These are phyloP conservation scores for Phylloporus scabripes DNA, from an alignment of 768 basidiomycete genomes.

Conservation along the genomic window DNA sequence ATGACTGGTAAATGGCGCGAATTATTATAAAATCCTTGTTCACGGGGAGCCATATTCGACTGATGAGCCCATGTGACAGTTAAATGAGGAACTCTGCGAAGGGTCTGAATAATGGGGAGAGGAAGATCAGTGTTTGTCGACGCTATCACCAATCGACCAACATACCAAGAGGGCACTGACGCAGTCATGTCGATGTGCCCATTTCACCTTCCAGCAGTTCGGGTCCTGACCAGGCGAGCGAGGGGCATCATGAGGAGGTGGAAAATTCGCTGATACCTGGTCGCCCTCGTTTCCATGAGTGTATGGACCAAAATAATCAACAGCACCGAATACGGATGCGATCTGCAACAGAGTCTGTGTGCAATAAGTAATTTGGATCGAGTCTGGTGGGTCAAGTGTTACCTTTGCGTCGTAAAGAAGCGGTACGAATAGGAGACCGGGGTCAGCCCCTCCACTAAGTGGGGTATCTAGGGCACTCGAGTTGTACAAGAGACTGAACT, in stretches of 20 bases:
- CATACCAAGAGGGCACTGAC: conserved; percentile 65
- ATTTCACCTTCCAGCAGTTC: conserved; percentile 73
- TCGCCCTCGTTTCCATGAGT: conserved; percentile 14
- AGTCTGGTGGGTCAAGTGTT: conserved; percentile 10
- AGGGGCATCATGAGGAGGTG: conserved; percentile 52
- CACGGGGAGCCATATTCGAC: conserved; percentile 23
- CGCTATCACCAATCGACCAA: not conserved
- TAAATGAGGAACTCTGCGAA: conserved; percentile 64
- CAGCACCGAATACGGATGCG: conserved; percentile 53
- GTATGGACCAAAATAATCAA: conserved; percentile 51
- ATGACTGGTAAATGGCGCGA: conserved; percentile 7
- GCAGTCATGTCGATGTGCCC: conserved; percentile 71
- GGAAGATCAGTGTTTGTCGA: conserved; percentile 1
- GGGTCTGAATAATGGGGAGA: conserved; percentile 41
- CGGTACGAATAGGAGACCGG: conserved; percentile 47
- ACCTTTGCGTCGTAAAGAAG: conserved; percentile 59
- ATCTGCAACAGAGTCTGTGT: conserved; percentile 48
- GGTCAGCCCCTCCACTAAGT: conserved; percentile 9
- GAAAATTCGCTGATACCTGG: conserved; percentile 23
- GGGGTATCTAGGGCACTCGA: conserved; percentile 40
- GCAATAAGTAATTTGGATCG: conserved; percentile 5
- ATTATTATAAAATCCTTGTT: conserved; percentile 13
- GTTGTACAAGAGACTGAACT: conserved; percentile 48
- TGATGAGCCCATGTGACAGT: conserved; percentile 81
- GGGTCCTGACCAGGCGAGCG: conserved; percentile 53